Evolutionary conservation across 345 rosid species (phyloP).

Genomic region (Theobroma cacao): DNA sequence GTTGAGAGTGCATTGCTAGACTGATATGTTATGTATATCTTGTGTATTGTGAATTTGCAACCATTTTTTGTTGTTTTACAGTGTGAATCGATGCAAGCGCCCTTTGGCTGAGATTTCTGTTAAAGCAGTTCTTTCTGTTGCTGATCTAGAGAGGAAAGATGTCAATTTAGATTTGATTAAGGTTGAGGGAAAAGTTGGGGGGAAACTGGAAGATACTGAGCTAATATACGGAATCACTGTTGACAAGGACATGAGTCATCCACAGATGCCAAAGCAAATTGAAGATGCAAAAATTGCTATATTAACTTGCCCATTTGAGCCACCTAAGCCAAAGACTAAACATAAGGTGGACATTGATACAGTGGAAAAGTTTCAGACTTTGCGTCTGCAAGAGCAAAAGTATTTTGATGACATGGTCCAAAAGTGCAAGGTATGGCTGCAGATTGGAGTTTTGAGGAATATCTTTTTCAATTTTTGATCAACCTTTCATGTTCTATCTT

Average conservation of each 20-base stretch:
- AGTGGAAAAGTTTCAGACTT: constrained; percentile 87
- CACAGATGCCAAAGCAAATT: constrained; percentile 94
- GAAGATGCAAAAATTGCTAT: constrained; percentile 93
- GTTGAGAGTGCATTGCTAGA: not conserved
- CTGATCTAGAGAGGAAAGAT: constrained; percentile 93
- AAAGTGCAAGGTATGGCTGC: constrained; percentile 67
- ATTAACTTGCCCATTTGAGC: constrained; percentile 94
- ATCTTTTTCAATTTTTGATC: not conserved
- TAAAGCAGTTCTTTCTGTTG: constrained; percentile 92
- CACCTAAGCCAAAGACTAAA: constrained; percentile 96
- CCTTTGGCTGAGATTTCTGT: constrained; percentile 95
- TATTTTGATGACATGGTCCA: constrained; percentile 98
- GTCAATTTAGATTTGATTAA: constrained; percentile 91
- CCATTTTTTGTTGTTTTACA: constrained; percentile 31
- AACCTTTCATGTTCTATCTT: not conserved
- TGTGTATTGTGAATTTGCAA: not conserved
- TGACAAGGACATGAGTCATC: constrained; percentile 98
- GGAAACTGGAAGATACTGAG: constrained; percentile 90
- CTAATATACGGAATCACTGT: constrained; percentile 78
- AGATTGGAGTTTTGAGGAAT: not conserved
- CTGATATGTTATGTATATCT: not conserved
- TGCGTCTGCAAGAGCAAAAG: constrained; percentile 87
- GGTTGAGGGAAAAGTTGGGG: constrained; percentile 95
- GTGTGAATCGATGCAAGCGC: constrained; percentile 90
- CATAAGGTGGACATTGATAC: constrained; percentile 99